Evolutionary conservation across 2,329 filamentous ascomycete species (phyloP), one percentile per base, ranked within the genome.

Genomic region (Knoxdaviesia capensis): DNA sequence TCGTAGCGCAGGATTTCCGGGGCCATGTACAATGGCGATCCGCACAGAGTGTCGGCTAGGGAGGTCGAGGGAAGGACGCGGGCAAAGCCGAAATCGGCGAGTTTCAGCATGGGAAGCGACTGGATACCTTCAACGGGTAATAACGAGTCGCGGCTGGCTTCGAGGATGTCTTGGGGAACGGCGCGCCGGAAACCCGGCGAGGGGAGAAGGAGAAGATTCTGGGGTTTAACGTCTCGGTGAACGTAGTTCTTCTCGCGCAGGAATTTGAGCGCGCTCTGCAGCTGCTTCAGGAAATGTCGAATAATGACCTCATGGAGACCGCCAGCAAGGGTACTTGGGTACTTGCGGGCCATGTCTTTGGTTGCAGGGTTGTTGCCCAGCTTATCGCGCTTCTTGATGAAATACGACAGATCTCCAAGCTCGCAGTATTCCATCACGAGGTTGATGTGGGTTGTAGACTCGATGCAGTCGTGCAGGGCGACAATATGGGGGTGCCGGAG

Each of bases 391-490:
- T 90, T 92, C 68, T 90, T 93, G 63, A 98, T 94, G 60, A 98
- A 96, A 42, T 88, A 69, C 7, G 90, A 93, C 45, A 98, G 63
- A 55, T 98, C 90, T 28, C 90, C 88, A 36, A 98, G 71, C 56
- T 93, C 85, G 62, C 90, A 96, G 61, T 92, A 96, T 63, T 98
- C 90, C 88, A 96, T 98, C 48, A 96, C 79, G 45, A 98, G 72
- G 61, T 98, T 90, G 61, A 96, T 94, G 54, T 93, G 83, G 28
- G 79, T 78, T 4, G 74, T 66, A 1, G 84, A 80, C 59, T 96
- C 87, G 58, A 88, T 72, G 63, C 87, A 94, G 61, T 94, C 85
- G 64, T 94, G 87, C 39, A 98, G 77, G 51, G 86, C 83, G 50
- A 96, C 90, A 51, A 98, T 94, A 56, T 98, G 90, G 31, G 90